Base-by-base conservation (phyloP, 2,329 filamentous ascomycete species). In the Phaeosphaeria sp. region DNA sequence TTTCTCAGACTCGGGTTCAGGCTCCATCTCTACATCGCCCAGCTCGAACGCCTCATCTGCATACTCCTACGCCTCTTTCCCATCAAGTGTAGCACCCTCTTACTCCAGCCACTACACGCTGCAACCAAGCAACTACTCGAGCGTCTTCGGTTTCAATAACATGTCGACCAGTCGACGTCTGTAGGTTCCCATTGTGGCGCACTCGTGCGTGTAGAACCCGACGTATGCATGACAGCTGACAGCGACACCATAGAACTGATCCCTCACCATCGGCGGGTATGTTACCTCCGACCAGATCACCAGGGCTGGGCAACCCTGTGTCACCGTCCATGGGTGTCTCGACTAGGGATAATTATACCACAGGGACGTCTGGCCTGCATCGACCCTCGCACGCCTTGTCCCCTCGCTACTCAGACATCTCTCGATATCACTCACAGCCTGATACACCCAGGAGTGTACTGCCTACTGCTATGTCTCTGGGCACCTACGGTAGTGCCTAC, bases 1-100 rank as follows among this genome's bases (percentile, higher is more conserved):
- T 65, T 80, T 85, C 66, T 81, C 85, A 58, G 84, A 87, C 76
- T 84, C 84, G 59, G 83, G 81, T 55, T 83, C 81, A 55, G 84
- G 83, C 69, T 85, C 81, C 63, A 81, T 80, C 67, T 83, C 82
- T 63, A 80, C 81, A 66, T 83, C 80, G 67, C 81, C 81, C 57
- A 81, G 80, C 65, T 84, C 83, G 63, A 81, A 80, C 68, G 77
- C 79, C 57, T 83, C 82, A 27, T 81, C 81, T 48, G 77, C 79
- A 62, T 83, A 77, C 67, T 72, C 79, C 17, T 83, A 77, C 66
- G 69, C 79, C 42, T 70, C 61, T 59, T 80, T 74, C 56, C 58
- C 68, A 21, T 59, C 65, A 49, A 72, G 76, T 33, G 57, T 66
- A 54, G 60, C 63, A 49, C 69, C 74, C 43, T 77, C 73, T 51